These are phyloP conservation scores for Tulasnella sp. DNA, from an alignment of 768 basidiomycete genomes.

Conservation along the genomic window DNA sequence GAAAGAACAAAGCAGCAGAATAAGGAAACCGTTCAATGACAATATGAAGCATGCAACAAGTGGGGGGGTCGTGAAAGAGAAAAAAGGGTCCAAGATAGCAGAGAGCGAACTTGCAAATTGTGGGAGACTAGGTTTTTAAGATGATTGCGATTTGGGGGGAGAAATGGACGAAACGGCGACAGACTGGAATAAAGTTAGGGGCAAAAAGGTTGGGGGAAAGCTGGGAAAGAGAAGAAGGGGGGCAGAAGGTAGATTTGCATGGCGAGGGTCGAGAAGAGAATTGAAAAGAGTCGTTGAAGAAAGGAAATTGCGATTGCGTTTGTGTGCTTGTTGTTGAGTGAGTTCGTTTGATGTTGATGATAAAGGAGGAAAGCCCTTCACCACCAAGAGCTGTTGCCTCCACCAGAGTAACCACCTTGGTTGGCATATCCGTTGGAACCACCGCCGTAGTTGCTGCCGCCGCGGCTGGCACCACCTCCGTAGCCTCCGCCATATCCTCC, in stretches of 20 bases:
- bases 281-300: background rate
- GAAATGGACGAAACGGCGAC: background rate
- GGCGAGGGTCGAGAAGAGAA: background rate
- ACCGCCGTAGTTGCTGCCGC: slow-evolving; percentile 32
- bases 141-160: background rate
- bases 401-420: slow-evolving; percentile 39
- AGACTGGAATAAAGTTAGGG: background rate
- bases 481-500: slow-evolving; percentile 23
- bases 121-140: background rate
- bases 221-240: background rate
- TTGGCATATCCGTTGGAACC: slow-evolving; percentile 33
- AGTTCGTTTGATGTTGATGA: background rate
- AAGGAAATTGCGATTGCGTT: background rate
- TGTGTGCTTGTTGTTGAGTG: background rate
- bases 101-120: background rate
- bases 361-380: slow-evolving; percentile 27
- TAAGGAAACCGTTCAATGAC: background rate
- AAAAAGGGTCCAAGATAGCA: slow-evolving; percentile 8
- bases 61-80: background rate
- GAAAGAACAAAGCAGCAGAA: background rate
- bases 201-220: background rate
- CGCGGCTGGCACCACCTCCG: slow-evolving; percentile 29
- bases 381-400: slow-evolving; percentile 41
- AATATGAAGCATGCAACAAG: slow-evolving; percentile 17
- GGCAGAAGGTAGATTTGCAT: background rate